Conservation (phyloP, 2,329 filamentous ascomycete genomes). For the Monosporascus cannonballus region DNA sequence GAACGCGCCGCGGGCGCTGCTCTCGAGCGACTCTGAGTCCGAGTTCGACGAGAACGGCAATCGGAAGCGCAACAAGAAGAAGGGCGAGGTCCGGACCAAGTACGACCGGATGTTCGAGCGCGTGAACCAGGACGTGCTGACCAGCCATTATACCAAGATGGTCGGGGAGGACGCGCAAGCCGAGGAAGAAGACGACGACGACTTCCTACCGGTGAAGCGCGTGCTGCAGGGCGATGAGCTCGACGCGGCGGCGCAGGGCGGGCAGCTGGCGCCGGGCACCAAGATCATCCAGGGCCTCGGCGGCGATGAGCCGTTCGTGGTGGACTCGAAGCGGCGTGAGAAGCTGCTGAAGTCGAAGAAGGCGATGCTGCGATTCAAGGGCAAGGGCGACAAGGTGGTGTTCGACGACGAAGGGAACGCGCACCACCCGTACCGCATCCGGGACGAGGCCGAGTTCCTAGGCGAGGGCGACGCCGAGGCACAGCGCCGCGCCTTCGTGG, state of each 20-base stretch:
- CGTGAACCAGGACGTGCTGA: slow-evolving; percentile 90
- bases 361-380: slow-evolving; percentile 85
- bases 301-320: slow-evolving; percentile 65
- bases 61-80: slow-evolving; percentile 41
- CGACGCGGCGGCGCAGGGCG: slow-evolving; percentile 40
- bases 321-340: slow-evolving; percentile 92
- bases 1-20: slow-evolving; percentile 67
- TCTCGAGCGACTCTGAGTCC: slow-evolving; percentile 56
- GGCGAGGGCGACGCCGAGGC: slow-evolving; percentile 68
- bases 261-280: slow-evolving; percentile 33
- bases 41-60: slow-evolving; percentile 47
- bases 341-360: slow-evolving; percentile 96
- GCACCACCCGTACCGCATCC: slow-evolving; percentile 81
- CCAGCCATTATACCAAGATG: slow-evolving; percentile 88
- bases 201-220: slow-evolving; percentile 86
- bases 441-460: slow-evolving; percentile 76
- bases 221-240: slow-evolving; percentile 69
- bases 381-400: slow-evolving; percentile 75
- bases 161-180: slow-evolving; percentile 53
- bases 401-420: slow-evolving; percentile 90
- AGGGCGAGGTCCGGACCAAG: slow-evolving; percentile 78
- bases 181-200: slow-evolving; percentile 48
- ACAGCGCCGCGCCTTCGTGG: slow-evolving; percentile 73
- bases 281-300: slow-evolving; percentile 63
- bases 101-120: slow-evolving; percentile 98